Base-by-base conservation (phyloP, 2,329 filamentous ascomycete genomes). In the Elsinoe necatrix region DNA sequence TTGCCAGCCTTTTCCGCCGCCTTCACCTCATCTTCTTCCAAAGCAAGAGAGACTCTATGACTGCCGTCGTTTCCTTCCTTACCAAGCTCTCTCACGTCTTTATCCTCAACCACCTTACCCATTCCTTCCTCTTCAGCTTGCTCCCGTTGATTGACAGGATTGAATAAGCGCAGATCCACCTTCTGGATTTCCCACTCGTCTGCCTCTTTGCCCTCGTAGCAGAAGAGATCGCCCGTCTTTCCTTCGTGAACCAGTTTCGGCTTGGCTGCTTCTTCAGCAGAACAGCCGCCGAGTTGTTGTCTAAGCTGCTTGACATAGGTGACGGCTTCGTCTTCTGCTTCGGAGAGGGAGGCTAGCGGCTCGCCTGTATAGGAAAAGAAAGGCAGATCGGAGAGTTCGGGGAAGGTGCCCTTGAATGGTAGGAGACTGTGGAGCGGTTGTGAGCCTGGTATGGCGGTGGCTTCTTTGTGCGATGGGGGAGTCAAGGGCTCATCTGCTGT, bases 31-130 rank as follows among this genome's bases (percentile, higher is more conserved):
- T 87, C 79, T 75, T 91, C 96, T 60, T 82, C 78, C 69, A 95
- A 82, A 80, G 93, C 93, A 97, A 57, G 78, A 75, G 68, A 97
- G 92, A 54, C 83, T 80, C 73, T 95, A 87, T 45, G 93, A 89
- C 45, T 79, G 74, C 63, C 55, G n/a, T 27, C 41, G 25, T 18
- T 42, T 31, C 12, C 21, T 16, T 41, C 35, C 39, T 42, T 39
- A 2, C 42, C 20, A 9, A 35, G 16, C 31, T 50, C 45, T 34
- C 45, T 50, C 23, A 50, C 48, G 18, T 42, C 47, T 27, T 31
- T 25, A 8, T 35, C 41, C 21, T 39, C 45, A 20, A 12, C 25
- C 14, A n/a, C 2, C 34, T 14, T 37, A 5, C 31, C 43, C 42
- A 2, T 35, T 4, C 31, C 51, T 45, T 37, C 45, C 14, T 25